Conservation (phyloP, 78 protist species). For the Protostelium mycophagum region DNA sequence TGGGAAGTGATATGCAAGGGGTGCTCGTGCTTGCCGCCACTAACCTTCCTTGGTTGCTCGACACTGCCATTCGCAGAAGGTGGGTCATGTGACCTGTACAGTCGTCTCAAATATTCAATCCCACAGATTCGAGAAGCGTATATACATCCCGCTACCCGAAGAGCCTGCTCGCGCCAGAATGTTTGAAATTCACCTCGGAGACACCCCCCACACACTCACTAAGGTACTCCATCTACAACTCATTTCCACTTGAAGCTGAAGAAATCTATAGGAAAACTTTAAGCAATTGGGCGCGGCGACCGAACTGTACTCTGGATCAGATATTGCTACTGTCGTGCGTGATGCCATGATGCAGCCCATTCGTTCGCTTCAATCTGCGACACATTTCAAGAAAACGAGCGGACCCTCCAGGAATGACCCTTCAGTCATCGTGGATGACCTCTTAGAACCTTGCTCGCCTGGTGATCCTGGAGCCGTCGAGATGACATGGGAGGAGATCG, state of each 20-base stretch:
- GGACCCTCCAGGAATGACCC: slow-evolving; percentile 60
- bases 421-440: slow-evolving; percentile 20
- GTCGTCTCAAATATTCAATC: background rate
- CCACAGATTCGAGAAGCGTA: slow-evolving; percentile 42
- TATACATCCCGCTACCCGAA: slow-evolving; percentile 64
- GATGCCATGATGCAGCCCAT: slow-evolving; percentile 95
- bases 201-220: slow-evolving; percentile 65
- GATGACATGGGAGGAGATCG: slow-evolving; percentile 73
- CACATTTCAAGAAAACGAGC: slow-evolving; percentile 85
- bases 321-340: slow-evolving; percentile 81
- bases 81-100: too few species aligned
- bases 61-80: slow-evolving; percentile 95
- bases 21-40: slow-evolving; percentile 99
- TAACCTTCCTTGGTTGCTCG: slow-evolving; percentile 96
- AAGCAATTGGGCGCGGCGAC: slow-evolving; percentile 66
- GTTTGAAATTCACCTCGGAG: slow-evolving; percentile 85
- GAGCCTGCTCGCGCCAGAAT: slow-evolving; percentile 77
- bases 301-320: slow-evolving; percentile 92
- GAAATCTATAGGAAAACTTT: slow-evolving; percentile 45
- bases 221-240: too few species aligned
- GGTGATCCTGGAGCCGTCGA: slow-evolving; percentile 61
- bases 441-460: slow-evolving; percentile 61
- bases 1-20: slow-evolving; percentile 84
- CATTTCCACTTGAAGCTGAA: too few species aligned
- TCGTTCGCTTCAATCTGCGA: slow-evolving; percentile 87